Percentiles rank a stretch among this genome's conserved stretches.
These are phyloP conservation scores for Eucalyptus fibrosa DNA, from an alignment of 345 rosid species.

Conservation along the genomic window DNA sequence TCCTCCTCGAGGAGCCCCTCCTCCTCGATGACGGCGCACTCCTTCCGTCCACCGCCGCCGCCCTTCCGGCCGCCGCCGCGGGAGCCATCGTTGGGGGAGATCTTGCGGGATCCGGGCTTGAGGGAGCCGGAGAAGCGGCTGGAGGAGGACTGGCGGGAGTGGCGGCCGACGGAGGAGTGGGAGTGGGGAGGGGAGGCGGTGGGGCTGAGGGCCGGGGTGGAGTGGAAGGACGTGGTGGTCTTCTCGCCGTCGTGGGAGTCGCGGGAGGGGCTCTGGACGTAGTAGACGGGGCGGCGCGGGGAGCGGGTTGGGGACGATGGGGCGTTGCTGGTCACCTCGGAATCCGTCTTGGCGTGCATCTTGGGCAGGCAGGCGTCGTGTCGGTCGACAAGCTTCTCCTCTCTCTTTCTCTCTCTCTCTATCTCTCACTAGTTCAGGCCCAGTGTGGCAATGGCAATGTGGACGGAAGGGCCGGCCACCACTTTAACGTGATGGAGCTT, in stretches of 20 bases:
- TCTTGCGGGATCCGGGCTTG: slow-evolving; percentile 86
- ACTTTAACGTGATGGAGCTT: not conserved
- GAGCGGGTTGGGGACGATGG: slow-evolving; percentile 86
- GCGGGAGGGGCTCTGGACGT: slow-evolving; percentile 88
- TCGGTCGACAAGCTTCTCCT: not conserved
- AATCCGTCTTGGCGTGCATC: slow-evolving; percentile 98
- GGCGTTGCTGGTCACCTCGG: slow-evolving; percentile 92
- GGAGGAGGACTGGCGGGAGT: slow-evolving; percentile 89
- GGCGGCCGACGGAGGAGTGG: slow-evolving; percentile 83
- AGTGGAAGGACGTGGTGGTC: slow-evolving; percentile 89
- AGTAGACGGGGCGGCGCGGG: slow-evolving; percentile 84
- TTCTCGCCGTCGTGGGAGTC: slow-evolving; percentile 99
- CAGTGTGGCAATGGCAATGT: not conserved
- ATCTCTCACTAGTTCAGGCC: not conserved
- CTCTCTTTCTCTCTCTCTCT: not conserved
- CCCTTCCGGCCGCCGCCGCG: slow-evolving; percentile 37
- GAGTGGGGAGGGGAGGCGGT: slow-evolving; percentile 92
- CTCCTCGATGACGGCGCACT: slow-evolving; percentile 75
- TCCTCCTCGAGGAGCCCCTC: slow-evolving; percentile 89
- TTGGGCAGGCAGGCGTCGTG: not conserved
- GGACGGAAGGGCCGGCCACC: not conserved
- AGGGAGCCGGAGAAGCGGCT: slow-evolving; percentile 81
- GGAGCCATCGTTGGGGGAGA: slow-evolving; percentile 58
- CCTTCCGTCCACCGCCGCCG: slow-evolving; percentile 40
- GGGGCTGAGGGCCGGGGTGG: slow-evolving; percentile 87